phyloP scores from a whole-genome alignment of 441 rosid species.

The Croton setiger region DNA sequence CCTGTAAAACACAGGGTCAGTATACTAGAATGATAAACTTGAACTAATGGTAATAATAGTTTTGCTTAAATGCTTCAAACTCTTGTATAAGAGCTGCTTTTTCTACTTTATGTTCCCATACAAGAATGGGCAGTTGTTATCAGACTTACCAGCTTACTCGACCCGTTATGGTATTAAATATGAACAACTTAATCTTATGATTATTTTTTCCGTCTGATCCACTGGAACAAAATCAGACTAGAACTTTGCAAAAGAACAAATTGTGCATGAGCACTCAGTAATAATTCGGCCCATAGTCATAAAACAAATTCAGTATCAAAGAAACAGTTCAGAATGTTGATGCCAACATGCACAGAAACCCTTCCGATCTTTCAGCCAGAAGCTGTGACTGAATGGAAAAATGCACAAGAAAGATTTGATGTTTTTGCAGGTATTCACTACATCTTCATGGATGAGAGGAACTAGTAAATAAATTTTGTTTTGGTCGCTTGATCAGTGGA shows the following conservation, averaged over 20 bases:
- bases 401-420: neutral
- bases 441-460: neutral
- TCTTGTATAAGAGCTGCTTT: too few relatives aligned
- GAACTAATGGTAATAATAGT: neutral
- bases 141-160: neutral
- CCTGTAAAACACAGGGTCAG: slow-evolving; percentile 34
- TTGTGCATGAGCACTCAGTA: neutral
- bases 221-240: too few relatives aligned
- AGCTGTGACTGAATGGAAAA: neutral
- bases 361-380: neutral
- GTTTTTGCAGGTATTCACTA: neutral
- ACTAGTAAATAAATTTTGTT: neutral
- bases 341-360: neutral
- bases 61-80: neutral
- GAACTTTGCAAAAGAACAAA: neutral
- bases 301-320: too few relatives aligned
- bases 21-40: neutral
- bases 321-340: neutral
- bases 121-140: neutral
- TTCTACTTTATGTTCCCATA: neutral
- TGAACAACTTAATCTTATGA: too few relatives aligned
- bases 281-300: neutral
- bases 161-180: neutral
- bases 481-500: neutral
- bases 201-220: too few relatives aligned